Evolutionary conservation across 371 early-diverging fungal genomes (phyloP), one percentile per base, ranked within the genome.

Genomic region (Apophysomyces ossiformis): DNA sequence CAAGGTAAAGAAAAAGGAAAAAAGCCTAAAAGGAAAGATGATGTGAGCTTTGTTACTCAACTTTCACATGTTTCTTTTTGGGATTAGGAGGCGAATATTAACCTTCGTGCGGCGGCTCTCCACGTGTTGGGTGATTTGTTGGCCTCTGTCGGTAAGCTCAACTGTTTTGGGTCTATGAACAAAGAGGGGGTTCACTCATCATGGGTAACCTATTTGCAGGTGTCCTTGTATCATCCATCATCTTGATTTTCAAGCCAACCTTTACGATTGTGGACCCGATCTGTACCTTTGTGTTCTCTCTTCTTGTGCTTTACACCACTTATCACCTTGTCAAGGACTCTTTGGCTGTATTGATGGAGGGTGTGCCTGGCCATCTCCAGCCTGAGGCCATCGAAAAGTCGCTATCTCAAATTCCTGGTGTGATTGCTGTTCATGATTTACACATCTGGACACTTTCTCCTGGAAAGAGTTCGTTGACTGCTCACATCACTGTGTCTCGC

Each of bases 121-220:
- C 95, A 96, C 74, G 94, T 94, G 35, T 73, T 96, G 37, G 95
- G 95, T 12, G 96, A 96, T 73, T 72, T 95, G 15, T 74, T 95
- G 21, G 91, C 91, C 0, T 92, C 94, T 5, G 73, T 94, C 39
- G 96, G 79, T 79, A 69, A 60, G 61, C 2, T 39, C 35, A 46
- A 39, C 9, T 13, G 26, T 35, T 32, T 65, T 61, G 39, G 16
- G 45, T 50, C 21, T 26, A 63, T 26, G 7, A 16, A 47, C 16
- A n/a, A 32, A 26, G 21, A 18, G 46, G 46, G 46, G 54, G 16
- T 5, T 5, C 16, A 57, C 64, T 63, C 35, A 61, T 38, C 15
- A 16, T 15, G n/a, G 38, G 36, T 59, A 38, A 26, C 32, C 56
- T 18, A 11, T 13, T 37, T 1, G 35, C 43, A 75, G 79, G 96